Conservation (phyloP, 2,329 filamentous ascomycete genomes). For the Cladophialophora bantiana region DNA sequence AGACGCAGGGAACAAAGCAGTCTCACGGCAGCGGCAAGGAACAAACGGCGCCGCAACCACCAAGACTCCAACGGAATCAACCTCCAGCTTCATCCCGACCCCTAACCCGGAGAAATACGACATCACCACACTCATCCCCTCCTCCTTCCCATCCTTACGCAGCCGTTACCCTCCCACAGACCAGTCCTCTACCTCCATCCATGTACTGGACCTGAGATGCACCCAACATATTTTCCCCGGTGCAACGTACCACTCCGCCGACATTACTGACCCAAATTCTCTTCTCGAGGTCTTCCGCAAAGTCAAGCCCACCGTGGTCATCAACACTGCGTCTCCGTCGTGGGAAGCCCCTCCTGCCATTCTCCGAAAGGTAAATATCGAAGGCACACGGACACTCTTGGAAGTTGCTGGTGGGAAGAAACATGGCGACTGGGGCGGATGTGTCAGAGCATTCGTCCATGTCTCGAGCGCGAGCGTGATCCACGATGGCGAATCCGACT, state of each 20-base stretch:
- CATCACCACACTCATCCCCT: constrained; percentile 43
- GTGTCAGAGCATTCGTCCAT: constrained; percentile 78
- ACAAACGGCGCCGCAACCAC: constrained; percentile 42
- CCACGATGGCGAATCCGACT: constrained; percentile 78
- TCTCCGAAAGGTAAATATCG: constrained; percentile 84
- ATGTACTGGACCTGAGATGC: constrained; percentile 76
- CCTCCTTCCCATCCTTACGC: constrained; percentile 48
- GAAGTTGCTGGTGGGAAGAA: constrained; percentile 73
- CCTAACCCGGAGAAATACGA: constrained; percentile 42
- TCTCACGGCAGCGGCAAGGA: neutral
- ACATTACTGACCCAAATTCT: constrained; percentile 72
- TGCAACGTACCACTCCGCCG: constrained; percentile 74
- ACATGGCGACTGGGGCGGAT: constrained; percentile 66
- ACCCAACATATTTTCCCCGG: constrained; percentile 69
- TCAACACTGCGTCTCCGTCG: constrained; percentile 84
- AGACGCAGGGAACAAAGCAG: neutral
- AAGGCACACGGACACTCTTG: constrained; percentile 76
- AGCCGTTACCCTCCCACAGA: constrained; percentile 52
- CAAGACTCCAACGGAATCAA: constrained; percentile 39
- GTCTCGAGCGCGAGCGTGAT: constrained; percentile 89
- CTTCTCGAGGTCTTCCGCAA: constrained; percentile 70
- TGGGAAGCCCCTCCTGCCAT: constrained; percentile 62
- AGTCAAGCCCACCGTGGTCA: constrained; percentile 78
- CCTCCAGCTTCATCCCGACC: constrained; percentile 42
- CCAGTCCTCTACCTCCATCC: constrained; percentile 60